Base-by-base conservation (phyloP, 306 rosid genomes). In the Cucumis hystrix region DNA sequence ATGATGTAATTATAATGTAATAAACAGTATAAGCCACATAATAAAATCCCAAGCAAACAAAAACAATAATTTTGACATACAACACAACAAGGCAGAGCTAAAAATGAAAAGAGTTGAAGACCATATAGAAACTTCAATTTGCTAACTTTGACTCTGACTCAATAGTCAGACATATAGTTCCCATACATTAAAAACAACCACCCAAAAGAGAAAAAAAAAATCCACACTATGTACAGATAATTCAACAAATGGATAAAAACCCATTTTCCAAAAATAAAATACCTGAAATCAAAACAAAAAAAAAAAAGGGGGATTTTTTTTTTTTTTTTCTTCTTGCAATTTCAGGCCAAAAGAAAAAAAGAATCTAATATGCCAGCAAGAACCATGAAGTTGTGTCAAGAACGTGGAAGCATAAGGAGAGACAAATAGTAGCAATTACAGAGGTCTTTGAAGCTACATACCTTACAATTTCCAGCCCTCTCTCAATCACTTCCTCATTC, bases 361-460 rank as follows among this genome's bases (percentile, higher is more conserved):
- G 52, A 23, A 59, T 74, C 85, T 83, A 87, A 52, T 88, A 81
- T 54, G 91, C 85, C 40, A 82, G 68, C 74, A 90, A 79, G 73
- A 87, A 60, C 93, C 87, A 84, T 13, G 84, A 74, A 49, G 88
- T 85, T 49, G 88, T 85, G 74, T 84, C 93, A 23, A 80, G 81
- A 21, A 90, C 11, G 61, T 89, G 92, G 35, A 89, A 79, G 75
- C 88, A 92, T 81, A 89, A 52, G 4, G 92, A 83, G 49, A 95
- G 80, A 78, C 96, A 92, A 49, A 87, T 79, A 3, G 88, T 82
- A 33, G 82, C 83, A 33, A 88, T 70, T 52, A 89, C 86, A 43
- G 91, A 79, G 70, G 88, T 88, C 77, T 89, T 92, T 0, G 76
- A 85, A 8, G 88, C 83, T 12, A 80, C 89, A 76, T 81, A 89